These are phyloP conservation scores for Leccinum longicurvipes DNA, from an alignment of 768 basidiomycete genomes.

Conservation along the genomic window DNA sequence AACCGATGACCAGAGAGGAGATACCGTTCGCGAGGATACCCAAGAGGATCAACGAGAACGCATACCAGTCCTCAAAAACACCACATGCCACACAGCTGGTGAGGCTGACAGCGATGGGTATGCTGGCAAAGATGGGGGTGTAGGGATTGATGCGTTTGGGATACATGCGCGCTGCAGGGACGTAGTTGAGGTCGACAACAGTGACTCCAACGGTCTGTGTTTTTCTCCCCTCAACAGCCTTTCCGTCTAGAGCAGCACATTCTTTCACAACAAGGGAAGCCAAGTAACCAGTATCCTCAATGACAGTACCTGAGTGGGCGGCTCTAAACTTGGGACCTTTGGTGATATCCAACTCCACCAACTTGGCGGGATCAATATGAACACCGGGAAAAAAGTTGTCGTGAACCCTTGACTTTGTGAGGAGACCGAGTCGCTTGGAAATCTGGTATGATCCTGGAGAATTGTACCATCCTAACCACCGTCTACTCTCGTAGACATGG, in stretches of 20 bases:
- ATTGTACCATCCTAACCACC: conserved; percentile 39
- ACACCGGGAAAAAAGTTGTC: conserved; percentile 34
- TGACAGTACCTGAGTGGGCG: conserved; percentile 30
- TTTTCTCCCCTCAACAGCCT: conserved; percentile 22
- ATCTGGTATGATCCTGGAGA: conserved; percentile 36
- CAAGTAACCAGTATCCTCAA: conserved; percentile 31
- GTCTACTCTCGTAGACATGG: conserved; percentile 32
- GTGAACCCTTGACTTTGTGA: conserved; percentile 34
- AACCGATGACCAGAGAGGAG: conserved; percentile 33
- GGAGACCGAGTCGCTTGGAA: conserved; percentile 32
- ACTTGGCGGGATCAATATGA: conserved; percentile 29
- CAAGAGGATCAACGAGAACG: conserved; percentile 34
- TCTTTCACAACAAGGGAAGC: conserved; percentile 29
- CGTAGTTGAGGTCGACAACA: conserved; percentile 24
- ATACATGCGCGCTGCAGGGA: conserved; percentile 13
- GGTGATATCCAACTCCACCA: conserved; percentile 31
- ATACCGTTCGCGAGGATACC: conserved; percentile 32
- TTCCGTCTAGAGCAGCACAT: conserved; percentile 12
- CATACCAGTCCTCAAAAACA: conserved; percentile 32
- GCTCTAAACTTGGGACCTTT: conserved; percentile 33
- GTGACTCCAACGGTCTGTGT: conserved; percentile 27
- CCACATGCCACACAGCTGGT: conserved; percentile 29
- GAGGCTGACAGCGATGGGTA: conserved; percentile 31
- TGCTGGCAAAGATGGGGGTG: conserved; percentile 25
- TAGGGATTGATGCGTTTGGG: conserved; percentile 20